phyloP scores from a whole-genome alignment of 495 filamentous ascomycete species.

The Trichoderma gamsii region DNA sequence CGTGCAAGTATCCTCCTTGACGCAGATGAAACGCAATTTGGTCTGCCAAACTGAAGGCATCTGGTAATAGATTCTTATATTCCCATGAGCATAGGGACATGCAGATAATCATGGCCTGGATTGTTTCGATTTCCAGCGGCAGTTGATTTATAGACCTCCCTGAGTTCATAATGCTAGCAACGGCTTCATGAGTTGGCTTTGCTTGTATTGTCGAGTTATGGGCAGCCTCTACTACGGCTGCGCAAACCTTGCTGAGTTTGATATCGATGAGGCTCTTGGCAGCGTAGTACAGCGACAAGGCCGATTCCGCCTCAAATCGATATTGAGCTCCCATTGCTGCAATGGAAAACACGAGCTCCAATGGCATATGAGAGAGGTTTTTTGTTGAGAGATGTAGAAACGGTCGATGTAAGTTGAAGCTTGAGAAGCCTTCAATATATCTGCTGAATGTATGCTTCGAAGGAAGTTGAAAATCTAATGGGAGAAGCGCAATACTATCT shows the following conservation, averaged over 20 bases:
- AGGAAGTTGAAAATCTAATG: conserved; percentile 16
- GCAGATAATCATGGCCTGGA: conserved; percentile 41
- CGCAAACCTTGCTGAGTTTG: conserved; percentile 11
- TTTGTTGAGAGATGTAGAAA: conserved; percentile 28
- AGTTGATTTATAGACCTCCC: background rate
- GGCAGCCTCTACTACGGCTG: conserved; percentile 9
- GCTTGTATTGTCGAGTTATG: background rate
- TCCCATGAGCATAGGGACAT: conserved; percentile 51
- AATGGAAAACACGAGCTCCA: conserved; percentile 20
- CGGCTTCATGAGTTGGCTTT: background rate
- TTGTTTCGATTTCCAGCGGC: conserved; percentile 17
- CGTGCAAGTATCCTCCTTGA: conserved; percentile 22
- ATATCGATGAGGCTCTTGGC: conserved; percentile 17
- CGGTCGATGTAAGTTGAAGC: conserved; percentile 44
- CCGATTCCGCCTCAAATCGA: conserved; percentile 20
- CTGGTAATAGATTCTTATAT: conserved; percentile 43
- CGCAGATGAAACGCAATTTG: conserved; percentile 46
- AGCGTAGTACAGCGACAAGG: conserved; percentile 19
- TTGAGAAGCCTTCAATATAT: conserved; percentile 25
- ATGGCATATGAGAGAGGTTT: background rate
- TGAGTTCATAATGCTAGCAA: background rate
- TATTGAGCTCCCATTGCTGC: conserved; percentile 21
- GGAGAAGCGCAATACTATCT: background rate
- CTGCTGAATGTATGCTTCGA: conserved; percentile 17
- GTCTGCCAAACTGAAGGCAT: conserved; percentile 46